Evolutionary conservation across 768 basidiomycete species (phyloP), one percentile per base, ranked within the genome.

Genomic region (Boletus edulis): DNA sequence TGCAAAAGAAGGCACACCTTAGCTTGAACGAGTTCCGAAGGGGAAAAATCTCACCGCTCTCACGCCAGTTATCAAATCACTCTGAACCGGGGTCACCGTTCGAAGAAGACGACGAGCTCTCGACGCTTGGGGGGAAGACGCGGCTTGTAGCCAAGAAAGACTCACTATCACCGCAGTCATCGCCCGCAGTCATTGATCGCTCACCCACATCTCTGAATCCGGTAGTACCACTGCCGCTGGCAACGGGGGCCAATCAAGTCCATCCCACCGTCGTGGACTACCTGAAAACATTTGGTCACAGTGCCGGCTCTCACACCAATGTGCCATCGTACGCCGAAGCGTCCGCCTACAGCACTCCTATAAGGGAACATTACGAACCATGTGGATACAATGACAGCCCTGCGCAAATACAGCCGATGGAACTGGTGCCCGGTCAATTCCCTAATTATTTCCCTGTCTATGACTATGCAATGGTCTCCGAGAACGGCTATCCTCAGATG

Each of bases 371-470:
- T 3, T 69, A 61, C 56, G 66, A 65, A 40, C 49, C 50, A n/a
- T 46, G 59, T 22, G 62, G 52, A 17, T 72, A 63, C 29, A 55
- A 48, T 15, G 55, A 68, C 51, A 48, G 55, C 48, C 34, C 64
- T 17, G 24, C 56, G 31, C 62, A 65, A 39, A 66, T 68, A 47
- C 71, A 70, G 34, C 58, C 69, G 38, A 70, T 71, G 60, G 66
- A 73, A 35, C 54, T 72, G 15, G 62, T 70, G 1, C 59, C 70
- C 3, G 70, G 70, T 10, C 70, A 64, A 37, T 82, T 84, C 72
- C 87, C 87, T 14, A 81, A 78, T 62, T 89, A 89, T 62, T 89
- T 90, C 77, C 79, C 86, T 1, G 87, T 89, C 32, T 89, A 86
- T 60, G 87, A 89, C 66, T 89, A 89, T 65, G 79, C 76, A 20